Conservation (phyloP, 768 basidiomycete genomes). For the Kwoniella sp. region DNA sequence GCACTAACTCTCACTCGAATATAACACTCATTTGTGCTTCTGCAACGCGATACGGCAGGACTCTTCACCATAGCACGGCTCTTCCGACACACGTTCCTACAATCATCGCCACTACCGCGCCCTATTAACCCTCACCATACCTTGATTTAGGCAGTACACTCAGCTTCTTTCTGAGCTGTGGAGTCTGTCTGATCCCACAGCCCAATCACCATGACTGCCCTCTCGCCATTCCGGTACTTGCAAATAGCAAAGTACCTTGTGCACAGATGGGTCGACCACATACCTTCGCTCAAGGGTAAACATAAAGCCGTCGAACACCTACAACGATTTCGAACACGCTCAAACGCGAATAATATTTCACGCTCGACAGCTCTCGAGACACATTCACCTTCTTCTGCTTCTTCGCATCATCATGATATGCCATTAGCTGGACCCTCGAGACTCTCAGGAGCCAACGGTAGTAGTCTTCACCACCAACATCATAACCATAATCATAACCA, state of each 20-base stretch:
- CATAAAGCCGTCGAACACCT: slow-evolving; percentile 8
- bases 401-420: neutral
- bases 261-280: slow-evolving; percentile 38
- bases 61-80: too few species aligned
- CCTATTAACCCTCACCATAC: neutral
- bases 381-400: neutral
- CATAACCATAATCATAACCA: slow-evolving; percentile 1
- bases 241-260: slow-evolving; percentile 49
- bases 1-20: neutral
- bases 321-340: slow-evolving; percentile 8
- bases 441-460: neutral
- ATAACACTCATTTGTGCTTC: neutral
- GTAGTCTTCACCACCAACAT: neutral
- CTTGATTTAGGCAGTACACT: too few species aligned
- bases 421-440: slow-evolving; percentile 23
- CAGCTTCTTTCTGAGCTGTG: too few species aligned
- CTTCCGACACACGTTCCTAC: slow-evolving; percentile 17
- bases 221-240: slow-evolving; percentile 51
- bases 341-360: neutral
- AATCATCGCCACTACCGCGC: slow-evolving; percentile 9
- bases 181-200: too few species aligned
- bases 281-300: slow-evolving; percentile 35
- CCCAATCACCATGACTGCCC: slow-evolving; percentile 34
- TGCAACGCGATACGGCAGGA: neutral
- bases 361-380: slow-evolving; percentile 6